Base-by-base conservation (phyloP, 768 basidiomycete genomes). In the Cystobasidium onofrii region DNA sequence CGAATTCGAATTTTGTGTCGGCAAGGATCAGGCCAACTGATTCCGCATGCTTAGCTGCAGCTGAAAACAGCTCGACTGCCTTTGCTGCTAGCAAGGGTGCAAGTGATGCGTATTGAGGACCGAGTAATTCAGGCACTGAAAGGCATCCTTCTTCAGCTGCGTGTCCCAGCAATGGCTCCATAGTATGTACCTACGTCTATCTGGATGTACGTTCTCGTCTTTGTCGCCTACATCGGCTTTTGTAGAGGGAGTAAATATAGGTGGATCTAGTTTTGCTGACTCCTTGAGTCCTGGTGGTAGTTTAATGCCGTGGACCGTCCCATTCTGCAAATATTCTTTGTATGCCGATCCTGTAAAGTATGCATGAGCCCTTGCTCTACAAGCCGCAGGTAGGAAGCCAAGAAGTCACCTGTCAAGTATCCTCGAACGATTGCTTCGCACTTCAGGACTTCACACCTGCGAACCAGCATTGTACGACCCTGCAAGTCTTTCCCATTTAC, bases 1-100 rank as follows among this genome's bases (percentile, higher is more conserved):
- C 96, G 79, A 99, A 99, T 83, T 98, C 96, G 81, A 98, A 97
- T 81, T 99, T 99, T 46, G 94, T 98, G 81, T 99, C 95, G 27
- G 93, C 96, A 54, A 99, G 88, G 78, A 98, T 96, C 73, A 98
- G 84, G 20, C 92, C 94, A 3, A 87, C 85, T 82, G 10, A 92
- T 90, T 78, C 91, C 1, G 78, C 57, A 64, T 77, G 76, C 73
- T 84, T 82, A 4, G 93, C 77, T 0, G 91, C 85, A 0, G 84
- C 83, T 18, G 80, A 74, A n/a, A 88, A 87, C 63, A 93, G 83
- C 15, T 75, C 67, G 63, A 79, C 73, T 12, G 78, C 78, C 66
- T 76, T 77, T 15, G 75, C 7, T 25, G 65, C 41, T 39, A 79
- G 75, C 9, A 76, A 73, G 39, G 74, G 72, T 25, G 78, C 78